phyloP scores from a whole-genome alignment of 1,139 yeast species.

The Taphrina confusa region DNA sequence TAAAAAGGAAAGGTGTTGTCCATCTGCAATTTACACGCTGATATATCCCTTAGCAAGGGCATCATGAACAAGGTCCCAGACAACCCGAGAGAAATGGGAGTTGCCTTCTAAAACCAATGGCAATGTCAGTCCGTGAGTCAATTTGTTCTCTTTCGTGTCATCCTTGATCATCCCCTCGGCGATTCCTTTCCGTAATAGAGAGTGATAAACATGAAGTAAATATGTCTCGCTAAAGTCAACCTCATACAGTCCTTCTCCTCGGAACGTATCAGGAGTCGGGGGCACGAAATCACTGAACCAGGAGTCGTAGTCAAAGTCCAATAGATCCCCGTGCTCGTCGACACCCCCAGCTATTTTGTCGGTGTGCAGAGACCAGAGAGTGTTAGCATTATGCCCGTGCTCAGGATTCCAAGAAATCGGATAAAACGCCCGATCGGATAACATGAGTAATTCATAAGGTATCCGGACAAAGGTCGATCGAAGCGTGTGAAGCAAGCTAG shows the following conservation, averaged over 20 bases:
- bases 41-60: not conserved
- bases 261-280: too few species aligned
- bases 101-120: not conserved
- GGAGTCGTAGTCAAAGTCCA: not conserved
- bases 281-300: not conserved
- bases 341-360: too few species aligned
- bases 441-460: not conserved
- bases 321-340: too few species aligned
- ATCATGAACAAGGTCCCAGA: not conserved
- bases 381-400: too few species aligned
- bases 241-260: not conserved
- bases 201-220: not conserved
- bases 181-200: not conserved
- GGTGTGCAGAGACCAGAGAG: not conserved
- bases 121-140: not conserved
- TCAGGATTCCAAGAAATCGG: too few species aligned
- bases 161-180: not conserved
- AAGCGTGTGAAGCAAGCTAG: not conserved
- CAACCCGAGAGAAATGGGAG: not conserved
- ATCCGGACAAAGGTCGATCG: not conserved
- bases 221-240: slow-evolving; percentile 2
- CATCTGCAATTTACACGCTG: too few species aligned
- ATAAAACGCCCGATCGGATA: not conserved
- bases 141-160: not conserved
- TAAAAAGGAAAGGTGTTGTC: too few species aligned